Base-by-base conservation (phyloP, 148 eudicot species). In the Gaultheria prostrata region DNA sequence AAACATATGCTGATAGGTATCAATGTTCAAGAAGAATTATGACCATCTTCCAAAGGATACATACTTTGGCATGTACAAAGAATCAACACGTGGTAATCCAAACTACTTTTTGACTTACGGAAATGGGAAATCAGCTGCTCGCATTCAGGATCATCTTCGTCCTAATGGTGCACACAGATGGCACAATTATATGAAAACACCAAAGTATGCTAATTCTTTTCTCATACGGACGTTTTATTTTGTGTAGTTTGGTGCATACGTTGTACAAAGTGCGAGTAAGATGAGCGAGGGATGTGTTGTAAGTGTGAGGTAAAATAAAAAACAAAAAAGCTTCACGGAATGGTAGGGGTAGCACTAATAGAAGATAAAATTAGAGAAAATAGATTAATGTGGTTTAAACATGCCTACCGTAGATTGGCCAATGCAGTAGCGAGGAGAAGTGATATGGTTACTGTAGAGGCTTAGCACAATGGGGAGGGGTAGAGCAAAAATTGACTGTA, bases 11-110 rank as follows among this genome's bases (percentile, higher is more conserved):
- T 24, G 67, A 33, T 67, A 95, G 98, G 89, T 95, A 65, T 91
- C 98, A 61, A 93, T 95, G 98, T 95, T 95, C 87, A 95, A 95
- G 90, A 93, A 90, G 90, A 95, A 95, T 63, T 95, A 93, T 86
- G 98, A 95, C 85, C 98, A 95, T 89, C 90, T 93, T 43, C 93
- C 97, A 17, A 93, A 90, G 83, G 98, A 95, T 77, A 92, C 93
- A 6, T 95, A 95, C 88, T 95, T 93, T 89, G 95, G 94, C 80
- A 91, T 90, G 92, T 93, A 95, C 89, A 93, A 93, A 86, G 97
- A 95, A 82, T 87, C 98, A 82, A 95, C 97, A 12, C 97, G 97
- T 74, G 97, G 49, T 45, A 95, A 95, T 81, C 92, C 95, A n/a
- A 88, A 93, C 81, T 95, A 90, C 79, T 95, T 95, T 73, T 86